Conservation (phyloP, 306 rosid genomes). For the Cucurbita moschata region DNA sequence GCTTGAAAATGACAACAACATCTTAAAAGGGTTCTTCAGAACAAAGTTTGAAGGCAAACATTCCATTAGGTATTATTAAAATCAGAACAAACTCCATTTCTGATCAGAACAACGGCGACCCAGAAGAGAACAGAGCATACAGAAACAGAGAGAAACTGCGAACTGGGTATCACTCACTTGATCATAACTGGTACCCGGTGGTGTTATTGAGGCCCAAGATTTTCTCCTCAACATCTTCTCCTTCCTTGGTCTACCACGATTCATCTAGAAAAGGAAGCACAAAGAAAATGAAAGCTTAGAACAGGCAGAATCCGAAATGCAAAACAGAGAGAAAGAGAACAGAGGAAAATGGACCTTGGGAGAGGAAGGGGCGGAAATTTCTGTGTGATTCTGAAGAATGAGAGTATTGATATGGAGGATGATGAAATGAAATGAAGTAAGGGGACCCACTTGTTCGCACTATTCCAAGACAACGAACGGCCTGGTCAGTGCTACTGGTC, state of each 20-base stretch:
- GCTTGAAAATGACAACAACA: not conserved
- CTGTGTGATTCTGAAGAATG: not conserved
- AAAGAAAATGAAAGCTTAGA: not conserved
- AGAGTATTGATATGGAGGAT: not conserved
- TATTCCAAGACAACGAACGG: not conserved
- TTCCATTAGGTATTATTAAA: not conserved
- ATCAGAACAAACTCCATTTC: not conserved
- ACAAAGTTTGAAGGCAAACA: not conserved
- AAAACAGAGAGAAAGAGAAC: not conserved
- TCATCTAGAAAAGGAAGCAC: not conserved
- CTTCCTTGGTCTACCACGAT: not conserved
- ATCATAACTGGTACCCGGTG: not conserved
- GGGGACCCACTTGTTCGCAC: not conserved
- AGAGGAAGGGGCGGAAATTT: not conserved
- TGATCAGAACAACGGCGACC: not conserved
- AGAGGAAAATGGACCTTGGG: not conserved
- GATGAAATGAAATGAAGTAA: not conserved
- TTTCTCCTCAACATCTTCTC: not conserved
- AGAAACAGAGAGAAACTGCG: not conserved
- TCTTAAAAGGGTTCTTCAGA: not conserved
- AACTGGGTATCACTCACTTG: conserved; percentile 1
- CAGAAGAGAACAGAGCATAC: not conserved
- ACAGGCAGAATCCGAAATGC: not conserved
- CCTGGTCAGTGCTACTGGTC: not conserved
- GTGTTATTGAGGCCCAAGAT: not conserved